These are phyloP conservation scores for Deakozyma indianensis DNA, from an alignment of 805 yeast species.

Conservation along the genomic window DNA sequence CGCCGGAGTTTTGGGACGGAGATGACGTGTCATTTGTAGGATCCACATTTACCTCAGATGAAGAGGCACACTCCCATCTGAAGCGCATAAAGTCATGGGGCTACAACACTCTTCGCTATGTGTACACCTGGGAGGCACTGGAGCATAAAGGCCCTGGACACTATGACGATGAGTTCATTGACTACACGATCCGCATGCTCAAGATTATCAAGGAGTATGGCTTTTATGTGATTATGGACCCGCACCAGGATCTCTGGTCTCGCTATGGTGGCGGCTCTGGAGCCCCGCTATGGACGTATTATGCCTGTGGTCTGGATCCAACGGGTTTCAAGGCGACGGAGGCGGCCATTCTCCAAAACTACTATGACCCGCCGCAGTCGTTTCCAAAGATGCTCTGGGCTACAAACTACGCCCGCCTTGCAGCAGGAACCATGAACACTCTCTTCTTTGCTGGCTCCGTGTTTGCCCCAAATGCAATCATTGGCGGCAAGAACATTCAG, in stretches of 20 bases:
- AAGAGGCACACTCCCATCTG: conserved; percentile 56
- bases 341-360: conserved; percentile 64
- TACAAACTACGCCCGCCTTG: conserved; percentile 67
- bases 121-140: conserved; percentile 83
- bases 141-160: conserved; percentile 79
- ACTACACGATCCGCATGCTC: conserved; percentile 51
- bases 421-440: conserved; percentile 70
- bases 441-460: conserved; percentile 65
- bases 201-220: conserved; percentile 45
- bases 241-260: conserved; percentile 94
- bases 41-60: conserved; percentile 57
- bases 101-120: conserved; percentile 59
- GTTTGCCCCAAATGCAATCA: conserved; percentile 61
- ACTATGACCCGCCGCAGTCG: conserved; percentile 26
- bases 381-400: conserved; percentile 90
- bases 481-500: conserved; percentile 65
- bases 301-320: conserved; percentile 81
- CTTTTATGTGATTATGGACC: conserved; percentile 65
- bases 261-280: conserved; percentile 83
- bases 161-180: conserved; percentile 65
- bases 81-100: conserved; percentile 66
- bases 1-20: conserved; percentile 44
- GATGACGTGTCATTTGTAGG: conserved; percentile 71
- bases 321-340: conserved; percentile 47
- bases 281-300: conserved; percentile 86